A percentile compares a stretch with the other conserved stretches of the same genome.
Conservation (phyloP, 2,329 filamentous ascomycete genomes). For the Hortaea werneckii region DNA sequence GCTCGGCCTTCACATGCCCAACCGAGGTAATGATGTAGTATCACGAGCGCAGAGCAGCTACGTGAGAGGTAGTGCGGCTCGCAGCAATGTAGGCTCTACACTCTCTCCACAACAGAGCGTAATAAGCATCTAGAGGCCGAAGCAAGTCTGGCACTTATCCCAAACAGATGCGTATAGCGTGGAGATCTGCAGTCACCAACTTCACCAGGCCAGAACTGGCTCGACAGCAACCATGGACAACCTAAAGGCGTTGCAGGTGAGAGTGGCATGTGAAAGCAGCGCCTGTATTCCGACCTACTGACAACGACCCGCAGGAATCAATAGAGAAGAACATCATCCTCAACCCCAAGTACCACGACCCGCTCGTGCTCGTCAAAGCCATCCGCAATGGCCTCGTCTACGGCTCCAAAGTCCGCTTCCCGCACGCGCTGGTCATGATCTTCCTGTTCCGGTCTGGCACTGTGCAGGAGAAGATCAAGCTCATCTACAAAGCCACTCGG, state of each 20-base stretch:
- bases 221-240: slow-evolving; percentile 9
- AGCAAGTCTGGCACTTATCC: too few species aligned
- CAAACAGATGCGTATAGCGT: not conserved
- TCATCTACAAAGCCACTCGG: slow-evolving; percentile 76
- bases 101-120: too few species aligned
- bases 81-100: too few species aligned
- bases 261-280: not conserved
- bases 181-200: not conserved
- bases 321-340: slow-evolving; percentile 64
- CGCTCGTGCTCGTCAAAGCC: slow-evolving; percentile 78
- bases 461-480: slow-evolving; percentile 63
- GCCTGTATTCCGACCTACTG: not conserved
- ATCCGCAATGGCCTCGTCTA: slow-evolving; percentile 96
- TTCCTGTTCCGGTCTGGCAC: slow-evolving; percentile 86
- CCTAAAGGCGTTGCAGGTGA: slow-evolving; percentile 5
- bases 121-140: too few species aligned
- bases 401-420: slow-evolving; percentile 94
- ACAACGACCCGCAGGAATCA: slow-evolving; percentile 41
- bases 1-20: not conserved
- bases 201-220: not conserved
- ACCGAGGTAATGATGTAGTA: not conserved
- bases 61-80: not conserved
- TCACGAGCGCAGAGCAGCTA: not conserved
- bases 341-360: slow-evolving; percentile 74
- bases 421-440: slow-evolving; percentile 96